Evolutionary conservation across 2,329 filamentous ascomycete species (phyloP), one percentile per base, ranked within the genome.

Genomic region (Aspergillus ruber): DNA sequence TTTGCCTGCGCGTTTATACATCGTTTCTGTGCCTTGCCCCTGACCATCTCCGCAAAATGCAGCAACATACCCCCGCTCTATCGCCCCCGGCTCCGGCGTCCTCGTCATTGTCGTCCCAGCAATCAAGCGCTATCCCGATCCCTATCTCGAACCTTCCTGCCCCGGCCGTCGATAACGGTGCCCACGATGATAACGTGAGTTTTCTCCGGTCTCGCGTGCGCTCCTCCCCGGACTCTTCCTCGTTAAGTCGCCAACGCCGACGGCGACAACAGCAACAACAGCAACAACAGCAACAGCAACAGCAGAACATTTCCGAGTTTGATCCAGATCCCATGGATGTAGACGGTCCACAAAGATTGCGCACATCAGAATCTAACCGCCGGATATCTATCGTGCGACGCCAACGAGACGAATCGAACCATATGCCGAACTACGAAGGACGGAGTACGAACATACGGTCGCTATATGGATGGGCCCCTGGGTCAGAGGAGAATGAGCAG

Each of bases 381-480:
- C 67, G 66, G 50, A 63, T 69, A 43, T 65, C 65, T 38, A 64
- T 68, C 48, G 51, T 66, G 18, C 66, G 64, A 38, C 65, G 61
- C 44, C 58, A 61, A 25, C 62, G 56, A n/a, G 72, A 79, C 54
- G 68, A 66, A 17, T 60, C 70, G 29, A 67, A 72, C 52, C 70
- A 67, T 43, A 66, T 74, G 46, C 64, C 75, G 29, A 73, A 76
- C 39, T 82, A 82, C 56, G 75, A 79, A 49, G 73, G 77, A 53
- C 74, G 75, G 43, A 69, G 76, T 7, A 76, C 79, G 15, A 74
- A 72, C 55, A 64, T 73, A 51, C 78, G 80, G 56, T 74, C 69
- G 46, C 65, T 82, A 39, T 82, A 83, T 63, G 79, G 81, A 60
- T 83, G 80, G 80, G 78, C 79, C 29, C 79, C 79, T 8, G 71